Conservation (phyloP, 2,329 filamentous ascomycete genomes). For the Apiospora saccharicola region DNA sequence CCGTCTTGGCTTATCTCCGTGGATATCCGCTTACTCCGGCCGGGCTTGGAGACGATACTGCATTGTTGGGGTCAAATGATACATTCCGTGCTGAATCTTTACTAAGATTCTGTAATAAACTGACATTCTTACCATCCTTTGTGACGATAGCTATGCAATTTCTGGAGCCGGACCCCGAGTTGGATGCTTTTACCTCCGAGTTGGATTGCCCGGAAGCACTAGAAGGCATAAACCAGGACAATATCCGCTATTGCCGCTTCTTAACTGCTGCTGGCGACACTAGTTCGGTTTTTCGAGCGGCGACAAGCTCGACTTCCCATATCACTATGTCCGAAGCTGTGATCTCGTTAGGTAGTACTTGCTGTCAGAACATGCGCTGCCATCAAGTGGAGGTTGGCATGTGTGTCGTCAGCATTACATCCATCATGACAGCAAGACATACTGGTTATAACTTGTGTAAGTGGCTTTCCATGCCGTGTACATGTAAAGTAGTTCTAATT, state of each 20-base stretch:
- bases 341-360: too few relatives aligned
- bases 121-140: neutral
- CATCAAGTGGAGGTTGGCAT: neutral
- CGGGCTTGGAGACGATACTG: neutral
- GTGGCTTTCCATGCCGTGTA: neutral
- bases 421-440: neutral
- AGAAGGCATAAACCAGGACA: neutral
- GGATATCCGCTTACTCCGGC: neutral
- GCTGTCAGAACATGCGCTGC: too few relatives aligned
- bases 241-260: neutral
- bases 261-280: neutral
- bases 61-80: neutral
- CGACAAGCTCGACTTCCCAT: neutral
- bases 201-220: neutral
- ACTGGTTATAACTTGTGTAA: neutral
- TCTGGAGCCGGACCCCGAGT: neutral
- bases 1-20: neutral
- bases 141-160: neutral
- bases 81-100: neutral
- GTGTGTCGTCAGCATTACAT: neutral
- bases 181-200: neutral
- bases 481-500: neutral
- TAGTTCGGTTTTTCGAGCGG: neutral
- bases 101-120: neutral
- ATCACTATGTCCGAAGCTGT: neutral